Evolutionary conservation across 495 filamentous ascomycete genomes (phyloP).

Genomic region (Penicillium daleae): DNA sequence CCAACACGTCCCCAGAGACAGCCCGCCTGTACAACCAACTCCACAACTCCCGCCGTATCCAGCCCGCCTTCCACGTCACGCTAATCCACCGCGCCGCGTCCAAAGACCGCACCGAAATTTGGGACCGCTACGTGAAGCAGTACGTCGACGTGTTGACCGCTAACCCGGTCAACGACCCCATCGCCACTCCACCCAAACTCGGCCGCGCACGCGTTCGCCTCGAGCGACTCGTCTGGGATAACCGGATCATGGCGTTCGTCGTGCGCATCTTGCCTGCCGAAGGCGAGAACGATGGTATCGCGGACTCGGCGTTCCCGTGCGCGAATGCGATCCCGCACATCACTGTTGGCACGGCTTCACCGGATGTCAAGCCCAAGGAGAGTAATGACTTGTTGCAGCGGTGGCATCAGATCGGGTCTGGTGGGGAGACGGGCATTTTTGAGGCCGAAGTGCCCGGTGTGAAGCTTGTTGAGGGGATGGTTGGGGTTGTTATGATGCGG

Average conservation of each 20-base stretch:
- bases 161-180: slow-evolving; percentile 44
- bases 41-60: slow-evolving; percentile 70
- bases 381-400: slow-evolving; percentile 79
- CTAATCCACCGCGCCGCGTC: slow-evolving; percentile 78
- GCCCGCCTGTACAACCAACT: slow-evolving; percentile 76
- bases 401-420: slow-evolving; percentile 64
- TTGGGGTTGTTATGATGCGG: slow-evolving; percentile 50
- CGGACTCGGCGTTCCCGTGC: slow-evolving; percentile 61
- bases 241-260: slow-evolving; percentile 84
- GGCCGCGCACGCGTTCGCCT: slow-evolving; percentile 59
- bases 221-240: slow-evolving; percentile 77
- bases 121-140: slow-evolving; percentile 64
- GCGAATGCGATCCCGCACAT: slow-evolving; percentile 83
- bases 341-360: slow-evolving; percentile 78
- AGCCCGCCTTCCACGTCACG: slow-evolving; percentile 89
- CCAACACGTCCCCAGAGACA: slow-evolving; percentile 39
- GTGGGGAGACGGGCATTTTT: slow-evolving; percentile 51
- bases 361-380: slow-evolving; percentile 84
- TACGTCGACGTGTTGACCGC: slow-evolving; percentile 46
- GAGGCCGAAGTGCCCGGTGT: slow-evolving; percentile 50
- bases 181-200: slow-evolving; percentile 44
- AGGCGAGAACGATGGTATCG: slow-evolving; percentile 15
- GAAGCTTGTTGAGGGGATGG: slow-evolving; percentile 46
- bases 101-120: slow-evolving; percentile 63
- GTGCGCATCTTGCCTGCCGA: slow-evolving; percentile 61